These are phyloP conservation scores for Albophoma yamanashiensis DNA, from an alignment of 2,329 filamentous ascomycete genomes.

Conservation along the genomic window DNA sequence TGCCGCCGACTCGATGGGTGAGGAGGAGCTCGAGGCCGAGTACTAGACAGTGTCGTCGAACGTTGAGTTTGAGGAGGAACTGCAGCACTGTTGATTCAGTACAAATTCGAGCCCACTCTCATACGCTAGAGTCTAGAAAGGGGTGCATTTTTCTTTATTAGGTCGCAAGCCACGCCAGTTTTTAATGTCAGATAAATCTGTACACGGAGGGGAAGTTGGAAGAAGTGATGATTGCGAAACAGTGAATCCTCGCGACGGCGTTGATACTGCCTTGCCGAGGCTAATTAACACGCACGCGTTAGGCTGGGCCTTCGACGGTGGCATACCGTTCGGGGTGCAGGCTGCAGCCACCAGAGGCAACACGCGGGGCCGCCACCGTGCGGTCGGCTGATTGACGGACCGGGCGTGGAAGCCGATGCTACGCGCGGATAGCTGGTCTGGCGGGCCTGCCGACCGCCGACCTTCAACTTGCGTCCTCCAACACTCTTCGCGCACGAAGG, in stretches of 20 bases:
- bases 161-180: slow-evolving; percentile 23
- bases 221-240: not conserved
- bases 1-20: slow-evolving; percentile 84
- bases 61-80: slow-evolving; percentile 4
- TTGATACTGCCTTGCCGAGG: not conserved
- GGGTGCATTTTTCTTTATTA: slow-evolving; percentile 28
- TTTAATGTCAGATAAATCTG: slow-evolving; percentile 26
- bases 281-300: not conserved
- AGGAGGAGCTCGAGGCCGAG: slow-evolving; percentile 80
- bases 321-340: not conserved
- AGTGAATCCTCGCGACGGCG: not conserved
- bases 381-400: slow-evolving; percentile 7
- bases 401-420: slow-evolving; percentile 15
- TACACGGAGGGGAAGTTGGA: slow-evolving; percentile 10
- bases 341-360: not conserved
- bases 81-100: slow-evolving; percentile 7
- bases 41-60: slow-evolving; percentile 49
- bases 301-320: not conserved
- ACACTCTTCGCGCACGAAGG: slow-evolving; percentile 1
- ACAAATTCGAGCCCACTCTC: slow-evolving; percentile 16
- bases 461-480: not conserved
- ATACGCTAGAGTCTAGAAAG: slow-evolving; percentile 14
- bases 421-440: slow-evolving; percentile 15
- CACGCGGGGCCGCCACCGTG: not conserved
- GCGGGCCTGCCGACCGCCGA: not conserved